These are phyloP conservation scores for Lentinula novae-zelandiae DNA, from an alignment of 1,284 basidiomycete genomes.

Conservation along the genomic window DNA sequence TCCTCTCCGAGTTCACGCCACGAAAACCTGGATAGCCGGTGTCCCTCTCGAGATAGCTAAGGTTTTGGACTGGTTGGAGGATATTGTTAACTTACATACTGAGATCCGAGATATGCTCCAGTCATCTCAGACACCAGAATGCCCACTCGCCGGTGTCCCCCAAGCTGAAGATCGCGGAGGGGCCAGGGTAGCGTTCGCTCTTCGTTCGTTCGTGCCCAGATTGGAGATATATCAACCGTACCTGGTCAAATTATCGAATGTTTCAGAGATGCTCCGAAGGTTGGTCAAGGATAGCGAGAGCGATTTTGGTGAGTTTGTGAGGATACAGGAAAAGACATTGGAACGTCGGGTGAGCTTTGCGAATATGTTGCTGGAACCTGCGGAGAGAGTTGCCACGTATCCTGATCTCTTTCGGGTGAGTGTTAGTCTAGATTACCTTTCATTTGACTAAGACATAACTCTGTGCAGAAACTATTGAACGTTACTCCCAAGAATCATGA, in stretches of 20 bases:
- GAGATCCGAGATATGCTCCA: constrained; percentile 55
- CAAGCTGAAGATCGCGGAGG: no score
- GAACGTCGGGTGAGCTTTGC: constrained; percentile 57
- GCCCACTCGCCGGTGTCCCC: constrained; percentile 35
- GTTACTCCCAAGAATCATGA: constrained; percentile 66
- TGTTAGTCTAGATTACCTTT: constrained; percentile 13
- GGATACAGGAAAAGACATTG: constrained; percentile 55
- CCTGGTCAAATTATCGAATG: constrained; percentile 66
- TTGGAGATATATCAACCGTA: constrained; percentile 86
- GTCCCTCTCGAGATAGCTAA: constrained; percentile 65
- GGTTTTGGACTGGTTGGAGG: constrained; percentile 83
- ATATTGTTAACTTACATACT: constrained; percentile 74
- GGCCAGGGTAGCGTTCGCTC: constrained; percentile 44
- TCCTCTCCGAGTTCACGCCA: constrained; percentile 70
- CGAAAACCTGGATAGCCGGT: constrained; percentile 72
- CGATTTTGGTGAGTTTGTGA: constrained; percentile 83
- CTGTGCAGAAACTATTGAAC: constrained; percentile 47
- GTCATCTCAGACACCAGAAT: constrained; percentile 38
- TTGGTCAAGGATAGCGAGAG: constrained; percentile 50
- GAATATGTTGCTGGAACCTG: constrained; percentile 71
- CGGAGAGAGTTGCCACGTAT: constrained; percentile 71
- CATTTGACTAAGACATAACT: neutral
- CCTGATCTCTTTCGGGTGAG: constrained; percentile 73
- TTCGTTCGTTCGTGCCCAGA: constrained; percentile 58
- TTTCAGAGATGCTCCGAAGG: constrained; percentile 50